Conservation (phyloP, 257 asterid species). For the Primulina eburnea region DNA sequence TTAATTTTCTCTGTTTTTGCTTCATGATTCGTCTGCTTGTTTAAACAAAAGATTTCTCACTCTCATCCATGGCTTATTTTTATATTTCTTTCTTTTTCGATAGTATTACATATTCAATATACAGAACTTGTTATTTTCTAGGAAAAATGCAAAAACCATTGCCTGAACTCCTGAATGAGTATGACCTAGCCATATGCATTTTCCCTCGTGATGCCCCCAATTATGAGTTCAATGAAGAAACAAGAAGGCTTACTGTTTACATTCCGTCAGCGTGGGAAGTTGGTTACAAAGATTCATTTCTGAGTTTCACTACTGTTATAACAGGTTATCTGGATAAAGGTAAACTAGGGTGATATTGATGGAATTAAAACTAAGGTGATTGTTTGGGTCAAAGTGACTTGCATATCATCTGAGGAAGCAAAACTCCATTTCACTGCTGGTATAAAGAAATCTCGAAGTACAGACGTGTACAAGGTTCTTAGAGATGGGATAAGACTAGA, state of each 20-base stretch:
- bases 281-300: slow-evolving; percentile 60
- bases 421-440: slow-evolving; percentile 47
- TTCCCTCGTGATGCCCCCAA: slow-evolving; percentile 53
- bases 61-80: neutral
- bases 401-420: slow-evolving; percentile 36
- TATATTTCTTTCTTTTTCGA: neutral
- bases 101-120: neutral
- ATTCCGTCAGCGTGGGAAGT: slow-evolving; percentile 68
- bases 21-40: neutral
- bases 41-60: neutral
- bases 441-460: too few species aligned
- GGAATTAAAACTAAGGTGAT: slow-evolving; percentile 78
- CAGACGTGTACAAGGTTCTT: slow-evolving; percentile 40
- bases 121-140: slow-evolving; percentile 5
- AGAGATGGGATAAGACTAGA: slow-evolving; percentile 35
- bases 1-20: neutral
- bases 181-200: slow-evolving; percentile 44
- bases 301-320: slow-evolving; percentile 52
- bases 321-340: slow-evolving; percentile 70
- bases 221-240: slow-evolving; percentile 49
- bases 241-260: slow-evolving; percentile 39
- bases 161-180: slow-evolving; percentile 41
- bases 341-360: slow-evolving; percentile 56
- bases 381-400: slow-evolving; percentile 57
- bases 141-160: slow-evolving; percentile 50